These are phyloP conservation scores for Polytolypa hystricis DNA, from an alignment of 2,329 filamentous ascomycete species.

Conservation along the genomic window DNA sequence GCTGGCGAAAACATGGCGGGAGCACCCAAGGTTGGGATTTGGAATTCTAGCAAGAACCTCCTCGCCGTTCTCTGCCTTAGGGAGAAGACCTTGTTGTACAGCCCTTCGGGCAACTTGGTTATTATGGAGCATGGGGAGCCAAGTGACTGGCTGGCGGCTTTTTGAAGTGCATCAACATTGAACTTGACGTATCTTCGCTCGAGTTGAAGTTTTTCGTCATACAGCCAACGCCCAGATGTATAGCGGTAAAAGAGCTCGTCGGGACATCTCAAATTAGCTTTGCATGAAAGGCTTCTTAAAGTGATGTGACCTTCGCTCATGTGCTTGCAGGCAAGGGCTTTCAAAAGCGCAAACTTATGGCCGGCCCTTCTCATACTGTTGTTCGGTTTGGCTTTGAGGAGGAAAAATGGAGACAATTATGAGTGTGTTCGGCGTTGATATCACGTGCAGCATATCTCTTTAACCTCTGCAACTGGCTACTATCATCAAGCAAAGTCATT, in stretches of 20 bases:
- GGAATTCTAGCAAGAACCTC: constrained; percentile 13
- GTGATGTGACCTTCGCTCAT: too few relatives aligned
- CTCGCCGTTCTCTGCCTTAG: constrained; percentile 14
- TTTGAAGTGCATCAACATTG: constrained; percentile 22
- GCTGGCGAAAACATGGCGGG: constrained; percentile 10
- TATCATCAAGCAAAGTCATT: too few relatives aligned
- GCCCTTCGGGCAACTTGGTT: constrained; percentile 18
- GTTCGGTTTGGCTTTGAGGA: too few relatives aligned
- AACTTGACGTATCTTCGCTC: constrained; percentile 21
- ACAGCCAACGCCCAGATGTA: constrained; percentile 23
- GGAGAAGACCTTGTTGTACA: constrained; percentile 18
- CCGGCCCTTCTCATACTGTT: too few relatives aligned
- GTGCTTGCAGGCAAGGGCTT: too few relatives aligned
- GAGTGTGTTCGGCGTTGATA: too few relatives aligned
- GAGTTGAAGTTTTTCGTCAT: constrained; percentile 23
- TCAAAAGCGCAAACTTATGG: too few relatives aligned
- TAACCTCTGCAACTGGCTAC: too few relatives aligned
- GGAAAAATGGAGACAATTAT: too few relatives aligned
- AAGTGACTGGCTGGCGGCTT: constrained; percentile 16
- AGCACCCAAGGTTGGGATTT: constrained; percentile 13
- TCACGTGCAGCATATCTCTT: too few relatives aligned
- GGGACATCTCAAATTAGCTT: neutral
- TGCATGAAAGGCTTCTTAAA: too few relatives aligned
- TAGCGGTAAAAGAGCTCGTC: constrained; percentile 15
- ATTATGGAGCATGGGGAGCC: constrained; percentile 21